Conservation (phyloP, 495 filamentous ascomycete genomes). For the Margaritispora aquatica region DNA sequence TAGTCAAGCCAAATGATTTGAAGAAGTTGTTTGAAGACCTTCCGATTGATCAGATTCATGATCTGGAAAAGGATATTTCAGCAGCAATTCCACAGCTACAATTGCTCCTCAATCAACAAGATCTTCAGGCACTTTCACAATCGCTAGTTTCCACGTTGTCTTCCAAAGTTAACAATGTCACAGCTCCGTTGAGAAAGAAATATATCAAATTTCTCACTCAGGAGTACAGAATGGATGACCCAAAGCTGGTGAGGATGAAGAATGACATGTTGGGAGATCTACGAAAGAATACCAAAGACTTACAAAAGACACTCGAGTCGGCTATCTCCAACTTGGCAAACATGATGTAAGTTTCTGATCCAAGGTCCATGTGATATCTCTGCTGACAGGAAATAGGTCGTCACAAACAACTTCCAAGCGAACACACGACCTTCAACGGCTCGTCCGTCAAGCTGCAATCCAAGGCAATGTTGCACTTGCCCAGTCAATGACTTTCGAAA, state of each 20-base stretch:
- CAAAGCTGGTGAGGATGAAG: conserved; percentile 9
- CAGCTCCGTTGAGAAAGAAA: not conserved
- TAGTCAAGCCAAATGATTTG: conserved; percentile 6
- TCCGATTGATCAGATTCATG: conserved; percentile 1
- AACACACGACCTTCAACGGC: conserved; percentile 26
- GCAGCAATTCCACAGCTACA: conserved; percentile 12
- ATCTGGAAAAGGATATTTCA: conserved; percentile 11
- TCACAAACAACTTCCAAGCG: conserved; percentile 25
- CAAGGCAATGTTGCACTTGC: conserved; percentile 23
- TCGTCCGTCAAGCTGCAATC: conserved; percentile 22
- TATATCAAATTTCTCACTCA: conserved; percentile 11
- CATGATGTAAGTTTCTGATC: too few relatives aligned
- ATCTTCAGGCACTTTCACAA: conserved; percentile 5
- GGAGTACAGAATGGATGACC: conserved; percentile 2
- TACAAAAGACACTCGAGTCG: conserved; percentile 5
- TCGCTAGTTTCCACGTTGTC: conserved; percentile 3
- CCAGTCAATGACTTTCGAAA: conserved; percentile 25
- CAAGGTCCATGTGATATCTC: too few relatives aligned
- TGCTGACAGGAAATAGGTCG: too few relatives aligned
- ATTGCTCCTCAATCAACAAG: conserved; percentile 5
- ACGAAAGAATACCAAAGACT: conserved; percentile 5
- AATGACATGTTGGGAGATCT: conserved; percentile 5
- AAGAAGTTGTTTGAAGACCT: conserved; percentile 7
- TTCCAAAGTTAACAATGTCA: conserved; percentile 2
- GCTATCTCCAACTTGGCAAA: conserved; percentile 19